Base-by-base conservation (phyloP, 345 rosid species). In the Capsella bursapastoris region DNA sequence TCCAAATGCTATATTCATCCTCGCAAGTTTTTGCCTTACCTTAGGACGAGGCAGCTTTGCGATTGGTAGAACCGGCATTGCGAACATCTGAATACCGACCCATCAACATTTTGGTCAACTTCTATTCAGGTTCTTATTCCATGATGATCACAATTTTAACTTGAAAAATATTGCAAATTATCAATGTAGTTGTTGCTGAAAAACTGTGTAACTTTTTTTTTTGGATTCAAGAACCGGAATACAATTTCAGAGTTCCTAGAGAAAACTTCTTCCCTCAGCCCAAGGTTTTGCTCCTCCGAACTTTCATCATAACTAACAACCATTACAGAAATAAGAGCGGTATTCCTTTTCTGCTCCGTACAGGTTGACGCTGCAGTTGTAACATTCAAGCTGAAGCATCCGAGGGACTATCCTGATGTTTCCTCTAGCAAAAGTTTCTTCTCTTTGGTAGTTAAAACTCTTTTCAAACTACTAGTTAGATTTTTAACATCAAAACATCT, bases 321-420 rank as follows among this genome's bases (percentile, higher is more conserved):
- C 10, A 0, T 18, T 64, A 62, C 57, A 7, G 40, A 65, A n/a
- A 73, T 9, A 64, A n/a, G 35, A 4, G 47, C 2, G 1, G 13
- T 32, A 57, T 48, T 52, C 37, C 6, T 48, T 60, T 41, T 52
- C 43, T 73, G 48, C 57, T 71, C 78, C 38, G 72, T 74, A 31
- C 68, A 93, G 98, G 97, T 93, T 74, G 97, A 93, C 82, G 98
- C 98, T 59, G 98, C 97, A 60, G 84, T 95, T 64, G 97, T 89
- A 59, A 74, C 76, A 41, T 95, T 95, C 82, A 90, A 79, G 81
- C 86, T 92, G 71, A 92, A 92, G 86, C 90, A 81, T 75, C 80
- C 89, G 47, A 73, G 70, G 27, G 86, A 92, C 32, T 95, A 95
- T 83, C 99, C 97, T 10, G 67, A 86, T 7, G 99, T 95, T 72